Conservation (phyloP, 306 rosid species). For the Comarum palustre region DNA sequence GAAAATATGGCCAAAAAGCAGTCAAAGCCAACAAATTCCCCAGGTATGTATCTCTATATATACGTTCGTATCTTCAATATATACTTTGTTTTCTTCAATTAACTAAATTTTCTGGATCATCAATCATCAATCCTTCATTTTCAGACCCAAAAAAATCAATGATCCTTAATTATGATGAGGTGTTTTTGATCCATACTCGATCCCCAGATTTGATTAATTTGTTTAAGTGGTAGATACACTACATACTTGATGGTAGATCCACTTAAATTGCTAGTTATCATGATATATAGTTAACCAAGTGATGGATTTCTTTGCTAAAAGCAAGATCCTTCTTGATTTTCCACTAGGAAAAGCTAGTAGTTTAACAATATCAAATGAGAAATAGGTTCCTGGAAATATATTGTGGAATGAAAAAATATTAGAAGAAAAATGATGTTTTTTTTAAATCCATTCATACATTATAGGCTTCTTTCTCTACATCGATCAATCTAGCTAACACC, state of each 20-base stretch:
- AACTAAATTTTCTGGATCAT: not conserved
- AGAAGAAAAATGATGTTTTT: too few species aligned
- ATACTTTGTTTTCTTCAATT: not conserved
- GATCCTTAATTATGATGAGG: not conserved
- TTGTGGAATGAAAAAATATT: not conserved
- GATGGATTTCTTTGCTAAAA: not conserved
- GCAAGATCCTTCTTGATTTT: constrained; percentile 2
- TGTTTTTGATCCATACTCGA: not conserved
- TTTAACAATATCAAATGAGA: not conserved
- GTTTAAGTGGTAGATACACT: not conserved
- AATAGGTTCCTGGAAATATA: not conserved
- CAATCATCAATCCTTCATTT: not conserved
- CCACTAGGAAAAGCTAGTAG: not conserved
- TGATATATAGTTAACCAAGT: not conserved
- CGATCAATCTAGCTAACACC: too few species aligned
- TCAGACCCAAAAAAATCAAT: too few species aligned
- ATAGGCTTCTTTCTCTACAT: too few species aligned
- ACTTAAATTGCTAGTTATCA: not conserved
- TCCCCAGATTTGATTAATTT: not conserved
- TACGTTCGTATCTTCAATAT: not conserved
- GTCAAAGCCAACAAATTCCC: constrained; percentile 57
- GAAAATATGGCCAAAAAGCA: constrained; percentile 64
- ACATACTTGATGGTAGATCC: too few species aligned
- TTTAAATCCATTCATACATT: too few species aligned
- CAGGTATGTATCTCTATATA: constrained; percentile 31